Evolutionary conservation across 169 alveolate species (phyloP), one percentile per base, ranked within the genome.

Genomic region (Eimeria falciformis): DNA sequence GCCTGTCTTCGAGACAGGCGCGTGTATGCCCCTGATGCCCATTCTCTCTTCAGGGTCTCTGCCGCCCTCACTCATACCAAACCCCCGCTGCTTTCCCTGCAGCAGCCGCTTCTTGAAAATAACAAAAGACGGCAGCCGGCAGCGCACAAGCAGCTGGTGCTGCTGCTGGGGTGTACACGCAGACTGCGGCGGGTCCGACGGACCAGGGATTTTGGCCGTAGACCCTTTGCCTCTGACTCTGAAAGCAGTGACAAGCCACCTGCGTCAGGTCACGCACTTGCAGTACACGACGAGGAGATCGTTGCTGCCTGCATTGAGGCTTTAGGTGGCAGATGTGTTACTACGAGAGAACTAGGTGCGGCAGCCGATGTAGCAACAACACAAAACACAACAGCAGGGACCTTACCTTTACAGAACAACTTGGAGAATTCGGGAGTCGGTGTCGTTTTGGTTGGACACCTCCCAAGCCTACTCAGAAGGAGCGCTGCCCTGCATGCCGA

Each of bases 1-100:
- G 89, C 89, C 45, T 81, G 89, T 46, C 89, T 81, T 45, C 75
- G 89, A 1, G 89, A 81, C 43, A 43, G 89, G 75, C 89, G 89
- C 14, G 56, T 81, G 77, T 81, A 81, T 55, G 75, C 89, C 25
- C 75, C 77, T 9, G 89, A 81, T 17, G 77, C 89, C 11, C 89
- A 81, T 55, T 40, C 56, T 17, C 89, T 81, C 29, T 81, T 81
- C 43, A 71, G 89, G 50, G 89, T 55, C n/a, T 81, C 89, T n/a
- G 77, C 89, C 33, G 89, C 89, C 0, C 89, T 81, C 9, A 50
- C 40, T n/a, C 89, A 25, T 47, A 53, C 75, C 18, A 71, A 81
- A n/a, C 89, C 89, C 17, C 89, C 89, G 46, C 89, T 50, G 37
- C 77, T 21, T 17, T 46, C 21, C 25, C 58, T 23, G 43, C 90